phyloP scores from a whole-genome alignment of 768 basidiomycete species.

The Calocybe gangraenosa region DNA sequence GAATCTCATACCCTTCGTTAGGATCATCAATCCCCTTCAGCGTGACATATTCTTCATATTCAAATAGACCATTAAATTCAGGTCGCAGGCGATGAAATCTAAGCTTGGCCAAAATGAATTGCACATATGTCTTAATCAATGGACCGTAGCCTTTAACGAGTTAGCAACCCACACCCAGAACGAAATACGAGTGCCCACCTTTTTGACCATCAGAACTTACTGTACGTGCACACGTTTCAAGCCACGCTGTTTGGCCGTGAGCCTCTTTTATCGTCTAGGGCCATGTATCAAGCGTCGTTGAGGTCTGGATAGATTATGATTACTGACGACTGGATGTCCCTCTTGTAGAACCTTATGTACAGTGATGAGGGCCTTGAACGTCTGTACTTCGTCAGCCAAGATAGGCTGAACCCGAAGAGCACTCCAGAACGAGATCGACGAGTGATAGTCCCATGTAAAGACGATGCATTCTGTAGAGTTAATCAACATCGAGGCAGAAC shows the following conservation, averaged over 20 bases:
- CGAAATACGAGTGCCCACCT: slow-evolving; percentile 42
- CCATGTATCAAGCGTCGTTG: slow-evolving; percentile 5
- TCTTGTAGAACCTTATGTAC: slow-evolving; percentile 98
- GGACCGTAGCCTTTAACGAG: slow-evolving; percentile 73
- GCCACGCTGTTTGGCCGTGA: slow-evolving; percentile 94
- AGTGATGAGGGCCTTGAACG: slow-evolving; percentile 96
- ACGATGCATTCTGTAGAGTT: slow-evolving; percentile 82
- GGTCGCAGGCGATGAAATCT: slow-evolving; percentile 93
- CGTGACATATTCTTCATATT: slow-evolving; percentile 98
- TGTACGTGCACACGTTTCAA: slow-evolving; percentile 94
- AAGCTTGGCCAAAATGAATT: slow-evolving; percentile 92
- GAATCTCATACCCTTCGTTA: slow-evolving; percentile 83
- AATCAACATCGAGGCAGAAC: slow-evolving; percentile 8
- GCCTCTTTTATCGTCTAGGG: slow-evolving; percentile 91
- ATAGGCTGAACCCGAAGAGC: slow-evolving; percentile 96
- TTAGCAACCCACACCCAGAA: slow-evolving; percentile 2
- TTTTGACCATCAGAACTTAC: slow-evolving; percentile 72
- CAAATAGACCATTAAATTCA: slow-evolving; percentile 98
- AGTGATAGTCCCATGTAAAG: slow-evolving; percentile 99
- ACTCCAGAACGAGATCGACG: slow-evolving; percentile 97
- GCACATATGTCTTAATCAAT: slow-evolving; percentile 92
- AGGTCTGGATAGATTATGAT: slow-evolving; percentile 2
- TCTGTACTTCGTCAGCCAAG: slow-evolving; percentile 94
- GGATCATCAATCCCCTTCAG: slow-evolving; percentile 98
- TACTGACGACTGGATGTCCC: slow-evolving; percentile 84